Conservation (phyloP, 257 asterid genomes). For the Anisodus acutangulus region DNA sequence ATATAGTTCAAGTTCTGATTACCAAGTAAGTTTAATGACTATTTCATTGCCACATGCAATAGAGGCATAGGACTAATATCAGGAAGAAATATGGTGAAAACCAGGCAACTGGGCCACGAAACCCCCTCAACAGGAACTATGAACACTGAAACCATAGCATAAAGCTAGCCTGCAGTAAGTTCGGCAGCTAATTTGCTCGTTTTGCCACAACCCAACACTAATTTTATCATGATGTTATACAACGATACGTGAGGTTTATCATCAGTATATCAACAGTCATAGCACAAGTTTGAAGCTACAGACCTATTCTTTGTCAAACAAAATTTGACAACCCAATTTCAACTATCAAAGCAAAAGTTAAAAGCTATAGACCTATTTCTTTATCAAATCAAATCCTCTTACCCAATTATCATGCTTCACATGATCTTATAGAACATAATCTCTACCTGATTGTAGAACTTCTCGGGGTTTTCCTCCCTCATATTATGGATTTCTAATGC, state of each 20-base stretch:
- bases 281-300: slow-evolving; percentile 12
- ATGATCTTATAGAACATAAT: slow-evolving; percentile 3
- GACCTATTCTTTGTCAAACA: not conserved
- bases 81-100: not conserved
- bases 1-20: too few relatives aligned
- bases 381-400: not conserved
- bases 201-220: not conserved
- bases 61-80: slow-evolving; percentile 1
- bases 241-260: not conserved
- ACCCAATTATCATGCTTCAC: slow-evolving; percentile 14
- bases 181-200: not conserved
- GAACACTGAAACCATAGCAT: not conserved
- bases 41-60: not conserved
- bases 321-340: not conserved
- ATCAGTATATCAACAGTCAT: not conserved
- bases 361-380: not conserved
- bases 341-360: not conserved
- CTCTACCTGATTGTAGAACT: slow-evolving; percentile 93
- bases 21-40: not conserved
- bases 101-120: not conserved
- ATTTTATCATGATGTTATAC: not conserved
- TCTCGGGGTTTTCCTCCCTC: slow-evolving; percentile 99
- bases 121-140: not conserved
- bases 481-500: slow-evolving; percentile 95
- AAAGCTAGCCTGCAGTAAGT: not conserved